Base-by-base conservation (phyloP, 192 early-diverging fungal genomes). In the Podila clonocystis region DNA sequence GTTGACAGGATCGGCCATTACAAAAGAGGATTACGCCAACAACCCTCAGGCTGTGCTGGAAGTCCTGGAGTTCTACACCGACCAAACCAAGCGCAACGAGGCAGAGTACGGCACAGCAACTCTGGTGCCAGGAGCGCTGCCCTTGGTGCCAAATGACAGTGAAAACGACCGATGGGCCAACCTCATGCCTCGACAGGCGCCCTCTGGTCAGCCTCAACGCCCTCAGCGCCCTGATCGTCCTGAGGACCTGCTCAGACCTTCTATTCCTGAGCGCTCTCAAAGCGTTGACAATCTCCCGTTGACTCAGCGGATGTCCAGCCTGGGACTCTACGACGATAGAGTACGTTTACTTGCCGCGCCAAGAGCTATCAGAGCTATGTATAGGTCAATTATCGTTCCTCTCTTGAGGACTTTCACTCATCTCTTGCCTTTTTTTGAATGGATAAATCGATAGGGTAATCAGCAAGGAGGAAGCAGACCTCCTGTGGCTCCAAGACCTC, bases 51-150 rank as follows among this genome's bases (percentile, higher is more conserved):
- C 97, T 12, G 98, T 99, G 41, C 83, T 98, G 45, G 97, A 98
- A 75, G 97, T 97, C 38, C 88, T 99, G 31, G 97, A 98, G 80
- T 99, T 99, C 70, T 99, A 99, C 87, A 96, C 97, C n/a, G 97
- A 97, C 76, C 91, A 94, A 82, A 84, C 86, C 20, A 87, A 87
- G 67, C 82, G 89, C 28, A 87, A 90, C 31, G 82, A 84, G 58
- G 86, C 85, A 59, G 88, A 86, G 69, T 90, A 86, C 34, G 89
- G 84, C 4, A 65, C 67, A 36, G 63, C 63, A 4, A 24, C 63
- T 4, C 63, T 65, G 11, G 48, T 65, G 20, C 63, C 63, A 0
- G 26, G 22, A 15, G 5, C 38, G 7, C 17, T 65, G 8, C 68
- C 74, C 5, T 38, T 75, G 33, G 36, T 77, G 33, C 84, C 84